A percentile compares a stretch with the other conserved stretches of the same genome.
Conservation (phyloP, 1,284 basidiomycete genomes). For the Fomitopsis pinicola region DNA sequence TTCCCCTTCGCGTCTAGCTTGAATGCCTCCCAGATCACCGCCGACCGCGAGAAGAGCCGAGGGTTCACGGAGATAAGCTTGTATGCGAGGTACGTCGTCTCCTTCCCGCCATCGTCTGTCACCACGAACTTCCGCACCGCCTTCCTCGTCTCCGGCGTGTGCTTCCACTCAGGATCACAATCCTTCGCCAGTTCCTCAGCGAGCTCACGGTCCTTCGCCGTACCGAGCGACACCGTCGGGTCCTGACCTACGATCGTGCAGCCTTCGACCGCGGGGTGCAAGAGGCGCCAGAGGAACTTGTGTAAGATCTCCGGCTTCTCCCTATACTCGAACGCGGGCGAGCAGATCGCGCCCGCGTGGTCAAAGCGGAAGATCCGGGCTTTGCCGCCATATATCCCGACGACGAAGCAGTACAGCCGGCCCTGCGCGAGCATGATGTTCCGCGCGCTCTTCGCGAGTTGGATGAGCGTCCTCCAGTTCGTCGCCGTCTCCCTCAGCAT, state of each 20-base stretch:
- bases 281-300: background rate
- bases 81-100: background rate
- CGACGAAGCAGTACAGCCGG: slow-evolving; percentile 6
- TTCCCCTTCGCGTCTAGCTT: background rate
- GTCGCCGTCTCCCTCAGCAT: background rate
- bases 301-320: background rate
- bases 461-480: background rate
- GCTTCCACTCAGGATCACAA: background rate
- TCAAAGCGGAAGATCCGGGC: slow-evolving; percentile 9
- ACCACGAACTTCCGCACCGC: background rate
- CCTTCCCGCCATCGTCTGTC: background rate
- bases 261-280: background rate
- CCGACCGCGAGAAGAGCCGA: background rate
- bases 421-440: slow-evolving; percentile 10
- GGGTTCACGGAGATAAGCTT: background rate
- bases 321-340: background rate
- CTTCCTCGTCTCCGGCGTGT: background rate
- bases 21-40: background rate
- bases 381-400: slow-evolving; percentile 10
- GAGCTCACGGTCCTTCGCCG: background rate
- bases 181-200: background rate
- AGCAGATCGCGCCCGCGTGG: slow-evolving; percentile 1
- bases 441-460: slow-evolving; percentile 7
- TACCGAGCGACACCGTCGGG: background rate
- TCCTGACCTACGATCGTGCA: background rate